Percentiles rank a stretch among this genome's conserved stretches.
Conservation (phyloP, 1,284 basidiomycete species). For the Phellinidium pouzarii region DNA sequence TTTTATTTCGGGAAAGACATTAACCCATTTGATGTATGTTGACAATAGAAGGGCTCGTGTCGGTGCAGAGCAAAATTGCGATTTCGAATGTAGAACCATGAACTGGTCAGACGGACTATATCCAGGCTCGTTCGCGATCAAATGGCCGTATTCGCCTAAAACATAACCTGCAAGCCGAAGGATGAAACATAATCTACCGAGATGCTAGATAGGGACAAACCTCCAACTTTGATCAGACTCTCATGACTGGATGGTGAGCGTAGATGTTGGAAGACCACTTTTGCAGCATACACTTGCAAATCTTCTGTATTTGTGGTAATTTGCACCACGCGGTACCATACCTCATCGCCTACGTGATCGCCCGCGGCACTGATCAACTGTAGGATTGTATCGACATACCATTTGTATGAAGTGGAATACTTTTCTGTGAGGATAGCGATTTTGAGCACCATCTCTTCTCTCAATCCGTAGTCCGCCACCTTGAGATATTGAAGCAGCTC, state of each 20-base stretch:
- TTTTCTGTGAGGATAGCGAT: constrained; percentile 98
- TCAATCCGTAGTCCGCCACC: constrained; percentile 90
- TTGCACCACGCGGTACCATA: constrained; percentile 98
- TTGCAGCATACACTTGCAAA: constrained; percentile 90
- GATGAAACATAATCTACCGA: neutral
- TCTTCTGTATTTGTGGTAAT: constrained; percentile 99
- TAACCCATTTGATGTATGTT: constrained; percentile 99
- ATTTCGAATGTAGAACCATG: constrained; percentile 89
- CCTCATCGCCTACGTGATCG: constrained; percentile 97
- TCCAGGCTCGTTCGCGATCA: constrained; percentile 92
- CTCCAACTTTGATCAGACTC: constrained; percentile 95
- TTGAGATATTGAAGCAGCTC: constrained; percentile 90
- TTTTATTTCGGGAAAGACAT: constrained; percentile 98
- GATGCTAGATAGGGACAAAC: constrained; percentile 35
- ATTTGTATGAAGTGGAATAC: constrained; percentile 90
- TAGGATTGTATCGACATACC: constrained; percentile 96
- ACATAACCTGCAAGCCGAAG: constrained; percentile 66
- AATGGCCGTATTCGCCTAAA: constrained; percentile 94
- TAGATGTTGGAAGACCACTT: constrained; percentile 89
- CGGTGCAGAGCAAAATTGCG: constrained; percentile 88
- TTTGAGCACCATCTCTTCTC: constrained; percentile 98
- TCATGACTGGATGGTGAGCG: constrained; percentile 90
- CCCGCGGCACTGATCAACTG: constrained; percentile 94
- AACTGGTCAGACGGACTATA: constrained; percentile 96
- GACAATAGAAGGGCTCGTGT: constrained; percentile 91